phyloP scores from a whole-genome alignment of 305 asterid species.

The Fraxinus albicans region DNA sequence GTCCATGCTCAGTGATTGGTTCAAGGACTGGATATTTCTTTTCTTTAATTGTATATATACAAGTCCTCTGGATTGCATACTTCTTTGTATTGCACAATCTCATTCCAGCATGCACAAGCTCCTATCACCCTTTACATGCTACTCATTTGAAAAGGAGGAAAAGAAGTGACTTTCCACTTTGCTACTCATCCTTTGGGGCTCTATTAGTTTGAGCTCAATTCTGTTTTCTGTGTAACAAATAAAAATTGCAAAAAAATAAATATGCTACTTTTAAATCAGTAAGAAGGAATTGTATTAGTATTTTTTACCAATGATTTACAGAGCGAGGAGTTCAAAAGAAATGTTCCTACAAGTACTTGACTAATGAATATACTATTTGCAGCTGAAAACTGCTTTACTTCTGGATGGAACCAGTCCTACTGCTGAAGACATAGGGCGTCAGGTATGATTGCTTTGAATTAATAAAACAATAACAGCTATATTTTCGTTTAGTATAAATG shows the following conservation, averaged over 20 bases:
- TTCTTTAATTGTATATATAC: neutral
- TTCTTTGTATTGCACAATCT: neutral
- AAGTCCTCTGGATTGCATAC: neutral
- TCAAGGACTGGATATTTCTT: neutral
- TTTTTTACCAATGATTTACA: neutral
- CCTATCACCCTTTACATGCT: neutral
- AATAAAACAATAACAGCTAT: neutral
- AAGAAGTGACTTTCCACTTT: neutral
- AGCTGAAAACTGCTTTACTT: constrained; percentile 90
- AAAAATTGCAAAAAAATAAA: neutral
- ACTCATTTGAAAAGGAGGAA: neutral
- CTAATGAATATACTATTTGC: constrained; percentile 14
- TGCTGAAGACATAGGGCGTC: constrained; percentile 99
- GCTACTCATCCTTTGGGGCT: neutral
- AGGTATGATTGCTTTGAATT: constrained; percentile 46
- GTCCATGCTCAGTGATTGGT: neutral
- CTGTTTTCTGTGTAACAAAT: neutral
- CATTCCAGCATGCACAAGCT: neutral
- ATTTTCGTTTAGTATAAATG: neutral
- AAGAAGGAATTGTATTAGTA: neutral
- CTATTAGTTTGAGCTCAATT: neutral
- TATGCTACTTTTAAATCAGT: neutral
- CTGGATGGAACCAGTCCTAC: constrained; percentile 96
- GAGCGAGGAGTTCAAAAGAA: neutral
- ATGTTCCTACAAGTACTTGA: neutral